Evolutionary conservation across 345 rosid species (phyloP).

Genomic region (Rhodamnia argentea): DNA sequence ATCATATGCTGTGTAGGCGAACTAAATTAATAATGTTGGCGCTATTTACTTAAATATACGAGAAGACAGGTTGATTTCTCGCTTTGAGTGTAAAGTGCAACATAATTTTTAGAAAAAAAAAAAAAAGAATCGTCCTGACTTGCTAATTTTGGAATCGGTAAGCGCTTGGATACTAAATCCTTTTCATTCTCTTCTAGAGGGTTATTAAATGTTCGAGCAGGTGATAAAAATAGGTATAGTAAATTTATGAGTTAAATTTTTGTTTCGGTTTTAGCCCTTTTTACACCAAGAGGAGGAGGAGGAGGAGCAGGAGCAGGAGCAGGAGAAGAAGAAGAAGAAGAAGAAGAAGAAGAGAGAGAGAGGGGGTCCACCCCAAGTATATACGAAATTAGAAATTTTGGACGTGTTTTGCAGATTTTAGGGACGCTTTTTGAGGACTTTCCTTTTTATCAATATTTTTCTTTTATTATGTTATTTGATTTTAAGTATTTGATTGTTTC

Average conservation of each 20-base stretch:
- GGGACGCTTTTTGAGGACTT: too few species aligned
- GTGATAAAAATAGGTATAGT: background rate
- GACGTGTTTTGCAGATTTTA: too few species aligned
- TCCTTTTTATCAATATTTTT: too few species aligned
- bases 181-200: background rate
- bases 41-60: background rate
- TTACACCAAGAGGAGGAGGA: background rate
- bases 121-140: background rate
- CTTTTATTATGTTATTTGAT: too few species aligned
- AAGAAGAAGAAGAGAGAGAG: too few species aligned
- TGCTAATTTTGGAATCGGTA: too few species aligned
- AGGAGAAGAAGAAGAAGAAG: too few species aligned
- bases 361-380: background rate
- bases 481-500: too few species aligned
- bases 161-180: background rate
- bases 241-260: background rate
- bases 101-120: background rate
- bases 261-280: background rate
- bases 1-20: background rate
- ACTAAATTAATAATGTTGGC: background rate
- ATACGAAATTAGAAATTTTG: background rate
- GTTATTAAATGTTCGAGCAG: background rate
- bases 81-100: background rate
- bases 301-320: too few species aligned
- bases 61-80: background rate